Evolutionary conservation across 2,329 filamentous ascomycete species (phyloP).

Genomic region (Colletotrichum abscissum): DNA sequence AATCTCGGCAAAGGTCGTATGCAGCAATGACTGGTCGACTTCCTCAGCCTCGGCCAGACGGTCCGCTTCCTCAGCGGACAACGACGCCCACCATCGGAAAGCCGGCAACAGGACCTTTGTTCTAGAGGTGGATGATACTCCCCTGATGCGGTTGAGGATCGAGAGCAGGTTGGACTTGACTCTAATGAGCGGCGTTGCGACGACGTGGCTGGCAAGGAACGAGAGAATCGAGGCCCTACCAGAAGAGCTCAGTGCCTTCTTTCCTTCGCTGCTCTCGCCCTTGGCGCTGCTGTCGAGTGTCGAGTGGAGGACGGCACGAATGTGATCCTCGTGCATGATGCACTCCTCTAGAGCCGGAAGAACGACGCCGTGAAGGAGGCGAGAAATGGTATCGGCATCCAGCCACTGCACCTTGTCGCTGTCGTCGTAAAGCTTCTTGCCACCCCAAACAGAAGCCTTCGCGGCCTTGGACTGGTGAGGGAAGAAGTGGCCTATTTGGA

Average conservation of each 20-base stretch:
- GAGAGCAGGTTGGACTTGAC: slow-evolving; percentile 80
- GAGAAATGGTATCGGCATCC: slow-evolving; percentile 64
- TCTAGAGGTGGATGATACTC: slow-evolving; percentile 75
- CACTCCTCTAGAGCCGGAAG: slow-evolving; percentile 86
- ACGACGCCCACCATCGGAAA: slow-evolving; percentile 74
- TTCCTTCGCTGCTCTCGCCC: slow-evolving; percentile 56
- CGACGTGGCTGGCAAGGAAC: slow-evolving; percentile 79
- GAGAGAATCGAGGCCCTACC: slow-evolving; percentile 73
- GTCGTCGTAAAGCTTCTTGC: slow-evolving; percentile 73
- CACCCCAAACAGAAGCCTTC: slow-evolving; percentile 66
- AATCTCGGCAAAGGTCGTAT: slow-evolving; percentile 60
- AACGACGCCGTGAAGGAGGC: slow-evolving; percentile 74
- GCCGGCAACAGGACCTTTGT: slow-evolving; percentile 82
- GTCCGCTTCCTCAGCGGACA: slow-evolving; percentile 62
- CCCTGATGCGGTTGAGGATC: slow-evolving; percentile 78
- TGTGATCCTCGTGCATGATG: slow-evolving; percentile 79
- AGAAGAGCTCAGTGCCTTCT: slow-evolving; percentile 67
- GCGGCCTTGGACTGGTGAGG: slow-evolving; percentile 51
- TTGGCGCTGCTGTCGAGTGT: slow-evolving; percentile 64
- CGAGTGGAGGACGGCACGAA: slow-evolving; percentile 72
- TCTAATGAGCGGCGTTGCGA: slow-evolving; percentile 73
- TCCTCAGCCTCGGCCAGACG: slow-evolving; percentile 53
- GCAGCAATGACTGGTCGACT: slow-evolving; percentile 53
- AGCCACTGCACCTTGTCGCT: slow-evolving; percentile 67
- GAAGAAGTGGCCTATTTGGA: slow-evolving; percentile 65